Base-by-base conservation (phyloP, 2,329 filamentous ascomycete species). In the Macrophomina tecta region DNA sequence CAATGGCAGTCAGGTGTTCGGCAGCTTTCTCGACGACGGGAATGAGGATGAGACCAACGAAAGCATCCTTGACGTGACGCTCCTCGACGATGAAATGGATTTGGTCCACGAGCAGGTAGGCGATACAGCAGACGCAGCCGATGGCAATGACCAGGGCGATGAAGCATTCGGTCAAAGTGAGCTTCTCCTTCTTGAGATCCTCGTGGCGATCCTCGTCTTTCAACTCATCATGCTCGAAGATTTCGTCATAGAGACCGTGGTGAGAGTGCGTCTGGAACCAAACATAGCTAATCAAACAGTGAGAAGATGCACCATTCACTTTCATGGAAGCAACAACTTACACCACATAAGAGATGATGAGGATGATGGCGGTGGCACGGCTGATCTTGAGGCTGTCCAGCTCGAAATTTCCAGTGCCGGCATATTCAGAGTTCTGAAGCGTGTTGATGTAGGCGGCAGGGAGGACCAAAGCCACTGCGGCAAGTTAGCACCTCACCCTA, bases 1-100 rank as follows among this genome's bases (percentile, higher is more conserved):
- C 91, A 67, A 96, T 84, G 49, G 92, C 91, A 1, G 91, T 94
- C 55, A 96, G 81, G 78, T 96, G 92, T 78, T 96, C 92, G 12
- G 92, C 92, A 2, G 91, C 89, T 78, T 97, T 96, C 75, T 96
- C 93, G 5, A 95, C 92, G 0, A 96, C 84, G 4, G 91, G 90
- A 5, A 95, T 86, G 0, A 96, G 84, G 70, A 95, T 94, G 45
- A 96, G 82, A 72, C 92, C 87, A 69, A 89, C 80, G 69, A 89
- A 90, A 36, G 84, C 75, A 69, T 81, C 79, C 18, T 73, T 77
- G 48, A 89, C 80, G 32, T 81, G 77, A 32, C 78, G 79, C 49
- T 83, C 80, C 23, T 77, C 72, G 23, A 89, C 87, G 49, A 90
- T 86, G 72, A 79, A 82, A 45, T 88, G 84, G 67, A 95, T 95